These are phyloP conservation scores for Pugionium cornutum DNA, from an alignment of 345 rosid genomes.

Conservation along the genomic window DNA sequence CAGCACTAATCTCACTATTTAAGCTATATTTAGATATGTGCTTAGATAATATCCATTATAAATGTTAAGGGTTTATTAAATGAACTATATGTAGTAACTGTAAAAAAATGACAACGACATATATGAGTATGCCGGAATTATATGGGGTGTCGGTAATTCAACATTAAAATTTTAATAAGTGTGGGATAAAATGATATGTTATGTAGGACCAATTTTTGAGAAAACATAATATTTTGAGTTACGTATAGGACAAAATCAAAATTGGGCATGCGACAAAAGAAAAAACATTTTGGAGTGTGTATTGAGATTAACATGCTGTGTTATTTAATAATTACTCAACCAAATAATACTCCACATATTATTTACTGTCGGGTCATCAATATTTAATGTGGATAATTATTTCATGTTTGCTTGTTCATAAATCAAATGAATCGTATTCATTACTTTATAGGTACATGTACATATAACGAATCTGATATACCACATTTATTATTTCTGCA, in stretches of 20 bases:
- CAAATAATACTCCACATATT: conserved; percentile 12
- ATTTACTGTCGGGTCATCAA: conserved; percentile 32
- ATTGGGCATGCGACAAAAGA: conserved; percentile 19
- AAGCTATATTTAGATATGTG: not conserved
- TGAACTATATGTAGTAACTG: not conserved
- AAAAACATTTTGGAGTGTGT: conserved; percentile 30
- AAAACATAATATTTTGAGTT: conserved; percentile 23
- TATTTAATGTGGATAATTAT: conserved; percentile 7
- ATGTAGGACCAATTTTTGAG: conserved; percentile 28
- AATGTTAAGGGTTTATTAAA: not conserved
- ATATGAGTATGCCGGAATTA: conserved; percentile 7
- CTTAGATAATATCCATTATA: not conserved
- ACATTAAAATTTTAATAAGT: conserved; percentile 11
- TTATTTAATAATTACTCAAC: conserved; percentile 33
- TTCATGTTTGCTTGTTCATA: conserved; percentile 32
- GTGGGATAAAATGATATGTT: conserved; percentile 28
- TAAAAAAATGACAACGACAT: conserved; percentile 10
- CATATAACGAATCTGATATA: conserved; percentile 7
- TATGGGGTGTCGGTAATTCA: conserved; percentile 17
- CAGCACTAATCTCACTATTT: too few species aligned
- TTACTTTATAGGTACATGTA: not conserved
- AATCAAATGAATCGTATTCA: conserved; percentile 26
- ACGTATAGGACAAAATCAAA: conserved; percentile 27
- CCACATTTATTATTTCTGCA: conserved; percentile 32
- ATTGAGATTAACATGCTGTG: conserved; percentile 36